phyloP scores from a whole-genome alignment of 352 stramenopile genomes.

The Phytophthora constricta region DNA sequence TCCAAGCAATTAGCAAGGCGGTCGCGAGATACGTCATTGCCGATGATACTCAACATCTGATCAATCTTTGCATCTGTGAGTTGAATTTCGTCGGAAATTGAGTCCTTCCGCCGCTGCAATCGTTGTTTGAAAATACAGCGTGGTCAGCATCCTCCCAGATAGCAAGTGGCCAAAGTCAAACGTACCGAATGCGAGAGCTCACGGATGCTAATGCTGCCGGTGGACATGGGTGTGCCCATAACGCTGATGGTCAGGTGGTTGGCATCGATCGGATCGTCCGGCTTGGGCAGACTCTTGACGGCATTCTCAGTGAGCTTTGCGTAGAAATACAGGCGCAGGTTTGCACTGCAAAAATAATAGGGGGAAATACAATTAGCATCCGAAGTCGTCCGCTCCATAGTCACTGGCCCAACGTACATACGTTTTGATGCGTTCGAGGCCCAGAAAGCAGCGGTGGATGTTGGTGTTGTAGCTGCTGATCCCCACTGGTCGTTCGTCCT shows the following conservation, averaged over 20 bases:
- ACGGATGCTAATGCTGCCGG: conserved; percentile 21
- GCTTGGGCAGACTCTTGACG: conserved; percentile 64
- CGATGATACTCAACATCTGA: conserved; percentile 87
- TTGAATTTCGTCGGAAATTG: conserved; percentile 74
- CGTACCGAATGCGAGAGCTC: conserved; percentile 41
- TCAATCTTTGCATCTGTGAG: conserved; percentile 79
- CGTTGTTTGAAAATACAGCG: conserved; percentile 1
- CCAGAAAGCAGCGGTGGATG: conserved; percentile 84
- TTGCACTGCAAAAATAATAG: conserved; percentile 37
- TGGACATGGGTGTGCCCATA: conserved; percentile 50
- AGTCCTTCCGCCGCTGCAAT: conserved; percentile 46
- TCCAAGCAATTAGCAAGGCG: conserved; percentile 78
- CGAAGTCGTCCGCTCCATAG: not conserved
- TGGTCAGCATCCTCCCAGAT: not conserved
- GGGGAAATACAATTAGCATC: conserved; percentile 12
- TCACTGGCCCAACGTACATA: conserved; percentile 34
- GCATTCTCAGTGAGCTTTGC: conserved; percentile 83
- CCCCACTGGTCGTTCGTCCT: conserved; percentile 75
- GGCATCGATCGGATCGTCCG: conserved; percentile 62
- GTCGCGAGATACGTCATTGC: conserved; percentile 73
- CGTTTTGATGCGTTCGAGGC: conserved; percentile 81
- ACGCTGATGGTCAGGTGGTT: conserved; percentile 75
- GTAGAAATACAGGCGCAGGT: conserved; percentile 82
- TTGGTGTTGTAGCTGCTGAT: conserved; percentile 88
- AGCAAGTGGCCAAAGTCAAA: not conserved